Evolutionary conservation across 495 filamentous ascomycete species (phyloP), one percentile per base, ranked within the genome.

Genomic region (Friedmanniomyces endolithicus): DNA sequence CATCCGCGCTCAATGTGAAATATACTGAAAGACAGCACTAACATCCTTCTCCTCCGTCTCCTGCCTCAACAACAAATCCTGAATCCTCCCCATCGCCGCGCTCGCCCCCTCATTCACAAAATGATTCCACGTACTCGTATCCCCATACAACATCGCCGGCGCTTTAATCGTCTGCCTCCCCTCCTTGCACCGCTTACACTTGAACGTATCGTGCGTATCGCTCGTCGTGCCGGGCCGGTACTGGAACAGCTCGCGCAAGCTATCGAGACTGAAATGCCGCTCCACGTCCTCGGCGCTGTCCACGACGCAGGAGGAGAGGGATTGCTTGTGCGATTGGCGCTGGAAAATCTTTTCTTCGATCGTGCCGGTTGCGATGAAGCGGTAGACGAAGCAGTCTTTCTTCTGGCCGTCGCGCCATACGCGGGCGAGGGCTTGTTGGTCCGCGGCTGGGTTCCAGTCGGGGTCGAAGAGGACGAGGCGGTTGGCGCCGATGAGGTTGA

Each of bases 341-440:
- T 97, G 94, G 76, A 99, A 99, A 65, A 99, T 96, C 74, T 99
- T 99, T 70, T 99, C 92, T 65, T 99, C 92, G 64, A 99, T 99
- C 0, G 92, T 94, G 1, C 94, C 92, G 0, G 94, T 96, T 0
- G 89, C 85, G 60, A 99, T 97, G 73, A 99, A 97, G 29, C 94
- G 87, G 72, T 99, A 99, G 23, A 99, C 92, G 62, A 99, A 97
- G 61, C 94, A 97, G 65, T 97, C 90, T 64, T 99, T 99, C 76
- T 95, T 96, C 65, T 99, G 94, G 0, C 94, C 94, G 61, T 97
- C 94, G 70, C 94, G 87, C 92, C 92, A 97, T 11, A 97, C 94
- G 68, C 94, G 85, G 7, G 94, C 94, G 19, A 97, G 75, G 0
- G 94, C 94, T 71, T 99, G 94, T 68, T 97, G 94, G 68, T 99